A percentile compares a stretch with the other conserved stretches of the same genome.
Conservation (phyloP, 306 rosid species). For the Malus sylvestris region DNA sequence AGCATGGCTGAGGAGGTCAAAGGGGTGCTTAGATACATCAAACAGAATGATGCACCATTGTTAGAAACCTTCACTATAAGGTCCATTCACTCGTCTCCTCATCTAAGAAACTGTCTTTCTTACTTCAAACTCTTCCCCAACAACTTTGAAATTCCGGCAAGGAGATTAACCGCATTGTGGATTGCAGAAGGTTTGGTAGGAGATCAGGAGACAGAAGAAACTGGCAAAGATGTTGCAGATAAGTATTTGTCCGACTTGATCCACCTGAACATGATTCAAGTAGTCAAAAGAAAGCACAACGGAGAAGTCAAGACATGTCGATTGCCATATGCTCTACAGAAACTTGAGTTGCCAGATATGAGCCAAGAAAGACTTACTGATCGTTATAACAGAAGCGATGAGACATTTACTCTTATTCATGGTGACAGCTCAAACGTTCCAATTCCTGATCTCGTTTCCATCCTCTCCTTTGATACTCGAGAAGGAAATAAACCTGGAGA, state of each 20-base stretch:
- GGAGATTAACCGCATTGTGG: constrained; percentile 12
- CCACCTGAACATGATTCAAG: constrained; percentile 6
- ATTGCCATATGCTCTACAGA: neutral
- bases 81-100: neutral
- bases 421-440: neutral
- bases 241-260: neutral
- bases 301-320: constrained; percentile 8
- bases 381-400: too few species aligned
- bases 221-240: neutral
- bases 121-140: constrained; percentile 2
- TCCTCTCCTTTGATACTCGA: neutral
- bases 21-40: neutral
- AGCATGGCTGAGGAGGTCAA: neutral
- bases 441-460: too few species aligned
- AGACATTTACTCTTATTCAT: neutral
- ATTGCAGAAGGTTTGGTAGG: neutral
- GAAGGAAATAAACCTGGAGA: neutral
- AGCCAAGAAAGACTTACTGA: too few species aligned
- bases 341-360: neutral
- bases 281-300: constrained; percentile 6
- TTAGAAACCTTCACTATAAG: neutral
- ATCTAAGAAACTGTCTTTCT: constrained; percentile 4
- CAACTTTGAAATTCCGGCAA: constrained; percentile 7
- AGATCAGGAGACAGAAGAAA: neutral
- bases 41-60: constrained; percentile 7